These are phyloP conservation scores for Telopea speciosissima DNA, from an alignment of 177 flowering plant species.

Conservation along the genomic window DNA sequence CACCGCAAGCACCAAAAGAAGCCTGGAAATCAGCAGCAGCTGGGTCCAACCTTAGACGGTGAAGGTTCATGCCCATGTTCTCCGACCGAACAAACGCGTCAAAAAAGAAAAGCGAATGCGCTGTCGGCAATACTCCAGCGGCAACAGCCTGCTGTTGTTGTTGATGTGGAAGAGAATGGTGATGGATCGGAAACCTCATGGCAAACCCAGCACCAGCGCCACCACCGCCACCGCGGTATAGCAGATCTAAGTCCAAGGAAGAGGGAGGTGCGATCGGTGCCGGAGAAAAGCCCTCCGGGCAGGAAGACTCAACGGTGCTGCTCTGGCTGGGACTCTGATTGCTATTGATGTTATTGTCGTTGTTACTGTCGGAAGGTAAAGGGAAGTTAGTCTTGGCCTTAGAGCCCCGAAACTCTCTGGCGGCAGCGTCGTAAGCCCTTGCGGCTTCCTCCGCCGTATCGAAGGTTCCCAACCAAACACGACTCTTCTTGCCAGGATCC, in stretches of 20 bases:
- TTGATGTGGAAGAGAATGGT: conserved; percentile 19
- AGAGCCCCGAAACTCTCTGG: conserved; percentile 71
- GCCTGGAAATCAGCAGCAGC: conserved; percentile 10
- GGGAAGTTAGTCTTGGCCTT: conserved; percentile 87
- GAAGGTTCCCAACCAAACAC: conserved; percentile 87
- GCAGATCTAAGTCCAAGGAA: conserved; percentile 42
- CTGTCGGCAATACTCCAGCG: conserved; percentile 14
- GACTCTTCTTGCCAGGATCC: conserved; percentile 81
- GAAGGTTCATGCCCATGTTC: not conserved
- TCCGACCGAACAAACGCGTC: conserved; percentile 24
- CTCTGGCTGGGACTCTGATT: conserved; percentile 57
- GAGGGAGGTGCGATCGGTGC: conserved; percentile 19
- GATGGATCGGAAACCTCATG: conserved; percentile 30
- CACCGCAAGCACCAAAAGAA: conserved; percentile 7
- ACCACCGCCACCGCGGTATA: conserved; percentile 10
- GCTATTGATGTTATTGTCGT: not conserved
- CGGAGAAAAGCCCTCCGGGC: conserved; percentile 31
- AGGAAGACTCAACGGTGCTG: conserved; percentile 60
- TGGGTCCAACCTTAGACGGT: conserved; percentile 13
- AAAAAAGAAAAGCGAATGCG: conserved; percentile 21
- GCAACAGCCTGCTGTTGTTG: not conserved
- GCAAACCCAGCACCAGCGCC: conserved; percentile 7
- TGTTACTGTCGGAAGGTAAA: conserved; percentile 9
- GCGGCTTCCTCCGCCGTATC: conserved; percentile 96
- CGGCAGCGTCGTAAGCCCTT: conserved; percentile 77